Evolutionary conservation across 1,284 basidiomycete genomes (phyloP).

Genomic region (Spongiforma sp.): DNA sequence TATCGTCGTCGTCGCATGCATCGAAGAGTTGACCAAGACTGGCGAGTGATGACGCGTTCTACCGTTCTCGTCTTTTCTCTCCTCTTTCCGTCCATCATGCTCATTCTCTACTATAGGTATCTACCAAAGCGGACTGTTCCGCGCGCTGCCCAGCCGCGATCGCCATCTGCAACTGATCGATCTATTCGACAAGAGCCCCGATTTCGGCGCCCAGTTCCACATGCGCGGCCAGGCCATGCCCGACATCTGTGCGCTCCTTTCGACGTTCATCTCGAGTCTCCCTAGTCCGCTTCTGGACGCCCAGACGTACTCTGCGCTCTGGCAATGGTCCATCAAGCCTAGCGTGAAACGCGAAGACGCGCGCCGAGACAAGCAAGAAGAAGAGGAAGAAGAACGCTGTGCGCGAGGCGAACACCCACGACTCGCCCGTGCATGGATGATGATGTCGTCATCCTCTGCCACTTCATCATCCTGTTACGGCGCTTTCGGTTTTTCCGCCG

Average conservation of each 20-base stretch:
- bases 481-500: too few relatives aligned
- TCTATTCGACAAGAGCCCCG: constrained; percentile 29
- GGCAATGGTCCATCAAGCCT: constrained; percentile 56
- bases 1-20: constrained; percentile 56
- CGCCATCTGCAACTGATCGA: constrained; percentile 46
- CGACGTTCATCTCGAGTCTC: constrained; percentile 60
- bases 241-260: constrained; percentile 65
- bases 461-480: too few relatives aligned
- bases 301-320: constrained; percentile 50
- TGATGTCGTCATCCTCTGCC: neutral
- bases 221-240: constrained; percentile 59
- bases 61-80: neutral
- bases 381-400: constrained; percentile 33
- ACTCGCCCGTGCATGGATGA: constrained; percentile 2
- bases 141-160: constrained; percentile 42
- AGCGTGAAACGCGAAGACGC: constrained; percentile 42
- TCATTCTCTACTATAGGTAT: constrained; percentile 37
- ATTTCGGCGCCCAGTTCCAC: constrained; percentile 40
- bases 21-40: constrained; percentile 65
- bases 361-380: constrained; percentile 27
- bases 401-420: constrained; percentile 23
- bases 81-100: neutral
- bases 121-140: constrained; percentile 55
- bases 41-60: constrained; percentile 39
- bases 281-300: constrained; percentile 56